Evolutionary conservation across 768 basidiomycete species (phyloP).

Genomic region (Naganishia onofrii): DNA sequence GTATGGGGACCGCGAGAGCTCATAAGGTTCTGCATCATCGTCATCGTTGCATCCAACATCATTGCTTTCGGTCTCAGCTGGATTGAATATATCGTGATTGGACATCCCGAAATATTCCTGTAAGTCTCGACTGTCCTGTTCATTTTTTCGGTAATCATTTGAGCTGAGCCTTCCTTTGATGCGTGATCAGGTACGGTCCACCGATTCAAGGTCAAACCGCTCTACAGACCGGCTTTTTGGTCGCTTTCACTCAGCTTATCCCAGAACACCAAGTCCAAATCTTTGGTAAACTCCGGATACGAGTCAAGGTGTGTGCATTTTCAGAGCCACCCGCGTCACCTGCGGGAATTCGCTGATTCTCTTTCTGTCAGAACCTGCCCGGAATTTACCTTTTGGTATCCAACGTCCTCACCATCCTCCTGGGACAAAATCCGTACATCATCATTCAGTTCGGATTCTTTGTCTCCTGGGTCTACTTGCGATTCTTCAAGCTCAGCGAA

Average conservation of each 20-base stretch:
- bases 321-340: neutral
- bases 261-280: constrained; percentile 97
- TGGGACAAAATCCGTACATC: constrained; percentile 48
- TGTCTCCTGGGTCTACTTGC: constrained; percentile 85
- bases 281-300: constrained; percentile 62
- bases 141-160: no score
- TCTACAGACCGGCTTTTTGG: constrained; percentile 79
- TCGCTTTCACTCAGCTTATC: constrained; percentile 95
- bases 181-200: constrained; percentile 58
- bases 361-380: constrained; percentile 67
- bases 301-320: constrained; percentile 72
- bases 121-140: constrained; percentile 53
- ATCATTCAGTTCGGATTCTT: constrained; percentile 98
- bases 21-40: constrained; percentile 76
- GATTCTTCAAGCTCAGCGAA: constrained; percentile 89
- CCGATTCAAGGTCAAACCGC: constrained; percentile 90
- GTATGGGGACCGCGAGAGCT: constrained; percentile 88
- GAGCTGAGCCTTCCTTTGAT: constrained; percentile 6
- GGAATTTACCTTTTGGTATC: constrained; percentile 91
- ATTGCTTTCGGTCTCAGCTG: constrained; percentile 85
- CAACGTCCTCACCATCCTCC: constrained; percentile 58
- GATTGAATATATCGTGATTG: constrained; percentile 67
- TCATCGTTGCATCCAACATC: constrained; percentile 75
- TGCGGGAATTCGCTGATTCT: neutral
- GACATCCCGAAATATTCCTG: constrained; percentile 73